phyloP scores from a whole-genome alignment of 192 early-diverging fungal genomes.

The Globomyces pollinis-pini region DNA sequence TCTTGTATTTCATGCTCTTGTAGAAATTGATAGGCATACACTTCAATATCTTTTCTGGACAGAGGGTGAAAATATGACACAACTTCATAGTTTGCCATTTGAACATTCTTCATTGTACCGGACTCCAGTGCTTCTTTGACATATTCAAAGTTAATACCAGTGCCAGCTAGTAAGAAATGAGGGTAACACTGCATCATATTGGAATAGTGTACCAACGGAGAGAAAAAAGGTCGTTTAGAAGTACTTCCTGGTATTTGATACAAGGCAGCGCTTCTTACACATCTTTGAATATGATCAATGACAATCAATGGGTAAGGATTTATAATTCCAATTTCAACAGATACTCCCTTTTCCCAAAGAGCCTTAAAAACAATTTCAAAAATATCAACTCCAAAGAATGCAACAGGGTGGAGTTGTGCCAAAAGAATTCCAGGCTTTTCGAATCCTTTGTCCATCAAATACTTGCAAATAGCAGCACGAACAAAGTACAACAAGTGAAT shows the following conservation, averaged over 20 bases:
- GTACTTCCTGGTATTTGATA: slow-evolving; percentile 13
- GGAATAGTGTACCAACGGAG: slow-evolving; percentile 21
- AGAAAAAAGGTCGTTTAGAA: slow-evolving; percentile 15
- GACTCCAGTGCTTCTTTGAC: slow-evolving; percentile 16
- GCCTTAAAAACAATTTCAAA: slow-evolving; percentile 19
- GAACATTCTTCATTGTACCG: slow-evolving; percentile 14
- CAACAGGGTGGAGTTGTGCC: slow-evolving; percentile 19
- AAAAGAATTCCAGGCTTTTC: slow-evolving; percentile 18
- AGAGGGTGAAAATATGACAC: slow-evolving; percentile 16
- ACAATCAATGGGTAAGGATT: slow-evolving; percentile 15
- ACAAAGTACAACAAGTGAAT: slow-evolving; percentile 22
- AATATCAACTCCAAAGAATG: slow-evolving; percentile 22
- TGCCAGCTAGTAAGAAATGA: slow-evolving; percentile 22
- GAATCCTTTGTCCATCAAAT: slow-evolving; percentile 18
- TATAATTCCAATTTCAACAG: neutral
- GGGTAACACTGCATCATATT: slow-evolving; percentile 17
- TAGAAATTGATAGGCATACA: slow-evolving; percentile 15
- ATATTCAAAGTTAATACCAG: slow-evolving; percentile 22
- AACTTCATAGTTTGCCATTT: neutral
- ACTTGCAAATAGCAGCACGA: slow-evolving; percentile 20
- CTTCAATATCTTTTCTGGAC: slow-evolving; percentile 1
- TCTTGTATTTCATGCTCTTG: slow-evolving; percentile 8
- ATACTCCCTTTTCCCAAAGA: slow-evolving; percentile 1
- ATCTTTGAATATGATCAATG: slow-evolving; percentile 23
- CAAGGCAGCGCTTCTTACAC: slow-evolving; percentile 5